Evolutionary conservation across 805 yeast genomes (phyloP).

Genomic region (Kazachstania bromeliacearum): DNA sequence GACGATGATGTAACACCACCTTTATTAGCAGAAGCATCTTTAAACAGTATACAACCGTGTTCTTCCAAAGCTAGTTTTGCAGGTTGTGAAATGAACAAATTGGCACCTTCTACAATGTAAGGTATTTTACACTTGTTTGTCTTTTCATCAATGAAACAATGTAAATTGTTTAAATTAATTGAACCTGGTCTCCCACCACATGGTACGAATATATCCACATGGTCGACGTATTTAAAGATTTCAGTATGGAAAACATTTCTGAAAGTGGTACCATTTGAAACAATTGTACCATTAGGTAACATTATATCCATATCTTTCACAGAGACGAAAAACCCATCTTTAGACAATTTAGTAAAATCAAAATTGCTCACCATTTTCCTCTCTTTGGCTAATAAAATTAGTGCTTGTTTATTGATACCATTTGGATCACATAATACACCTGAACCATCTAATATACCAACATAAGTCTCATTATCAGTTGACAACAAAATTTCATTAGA

Average conservation of each 20-base stretch:
- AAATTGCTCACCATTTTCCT: slow-evolving; percentile 67
- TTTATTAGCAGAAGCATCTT: slow-evolving; percentile 95
- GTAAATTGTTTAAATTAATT: slow-evolving; percentile 76
- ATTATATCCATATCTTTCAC: slow-evolving; percentile 75
- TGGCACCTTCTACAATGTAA: slow-evolving; percentile 95
- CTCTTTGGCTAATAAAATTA: slow-evolving; percentile 63
- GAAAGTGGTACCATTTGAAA: slow-evolving; percentile 79
- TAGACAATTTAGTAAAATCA: slow-evolving; percentile 56
- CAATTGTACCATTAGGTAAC: slow-evolving; percentile 64
- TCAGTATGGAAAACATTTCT: slow-evolving; percentile 84
- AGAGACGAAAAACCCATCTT: slow-evolving; percentile 69
- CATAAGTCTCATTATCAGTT: slow-evolving; percentile 62
- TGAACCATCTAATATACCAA: slow-evolving; percentile 88
- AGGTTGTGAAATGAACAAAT: slow-evolving; percentile 86
- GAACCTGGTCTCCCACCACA: slow-evolving; percentile 99
- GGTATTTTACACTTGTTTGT: slow-evolving; percentile 74
- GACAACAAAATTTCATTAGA: slow-evolving; percentile 89
- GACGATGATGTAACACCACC: slow-evolving; percentile 99
- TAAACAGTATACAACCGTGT: slow-evolving; percentile 80
- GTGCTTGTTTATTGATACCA: slow-evolving; percentile 76
- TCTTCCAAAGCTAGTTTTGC: slow-evolving; percentile 81
- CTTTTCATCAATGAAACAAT: slow-evolving; percentile 56
- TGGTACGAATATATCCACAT: slow-evolving; percentile 83
- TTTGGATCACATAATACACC: slow-evolving; percentile 90
- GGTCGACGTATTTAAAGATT: slow-evolving; percentile 51